These are phyloP conservation scores for Cyclotella choctawhatcheeana DNA, from an alignment of 108 stramenopile genomes.

Conservation along the genomic window DNA sequence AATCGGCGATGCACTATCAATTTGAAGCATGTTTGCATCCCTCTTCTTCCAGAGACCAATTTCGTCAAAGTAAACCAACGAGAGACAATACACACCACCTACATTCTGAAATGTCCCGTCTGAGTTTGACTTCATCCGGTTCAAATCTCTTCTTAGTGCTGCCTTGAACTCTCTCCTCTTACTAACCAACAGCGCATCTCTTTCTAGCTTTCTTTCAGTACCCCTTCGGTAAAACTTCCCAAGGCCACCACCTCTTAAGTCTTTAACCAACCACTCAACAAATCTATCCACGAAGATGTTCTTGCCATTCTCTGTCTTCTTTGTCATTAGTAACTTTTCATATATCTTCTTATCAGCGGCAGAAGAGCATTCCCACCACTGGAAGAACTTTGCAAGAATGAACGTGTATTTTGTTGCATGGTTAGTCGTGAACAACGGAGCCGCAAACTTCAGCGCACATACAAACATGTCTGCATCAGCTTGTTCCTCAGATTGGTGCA, in stretches of 20 bases:
- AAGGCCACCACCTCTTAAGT: not conserved
- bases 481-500: not conserved
- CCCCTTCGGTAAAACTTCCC: not conserved
- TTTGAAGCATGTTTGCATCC: not conserved
- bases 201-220: not conserved
- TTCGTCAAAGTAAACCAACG: not conserved
- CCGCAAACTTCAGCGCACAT: not conserved
- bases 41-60: not conserved
- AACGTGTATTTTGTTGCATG: constrained; percentile 5
- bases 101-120: not conserved
- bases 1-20: not conserved
- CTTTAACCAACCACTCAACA: not conserved
- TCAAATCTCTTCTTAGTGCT: not conserved
- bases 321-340: not conserved
- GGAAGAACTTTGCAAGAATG: not conserved
- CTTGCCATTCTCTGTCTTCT: not conserved
- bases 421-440: not conserved
- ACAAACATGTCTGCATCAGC: constrained; percentile 1
- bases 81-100: not conserved
- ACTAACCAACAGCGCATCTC: not conserved
- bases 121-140: not conserved
- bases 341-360: not conserved
- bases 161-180: not conserved
- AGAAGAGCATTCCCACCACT: constrained; percentile 3
- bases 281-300: not conserved